Conservation (phyloP, 1,139 yeast genomes). For the Zygoascus sp. region DNA sequence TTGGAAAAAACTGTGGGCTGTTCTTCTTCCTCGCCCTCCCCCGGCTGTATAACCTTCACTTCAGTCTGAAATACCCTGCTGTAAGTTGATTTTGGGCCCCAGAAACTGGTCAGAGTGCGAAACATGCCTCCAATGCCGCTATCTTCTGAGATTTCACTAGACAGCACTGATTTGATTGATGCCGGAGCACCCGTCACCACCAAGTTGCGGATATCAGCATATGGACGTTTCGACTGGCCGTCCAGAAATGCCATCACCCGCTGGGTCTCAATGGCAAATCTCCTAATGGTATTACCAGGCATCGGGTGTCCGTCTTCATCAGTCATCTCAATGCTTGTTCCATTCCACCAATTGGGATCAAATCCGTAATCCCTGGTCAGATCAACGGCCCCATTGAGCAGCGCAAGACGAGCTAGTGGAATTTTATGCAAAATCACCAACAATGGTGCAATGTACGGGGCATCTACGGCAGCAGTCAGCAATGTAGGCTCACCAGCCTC, state of each 20-base stretch:
- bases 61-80: slow-evolving; percentile 20
- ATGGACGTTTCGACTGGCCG: slow-evolving; percentile 39
- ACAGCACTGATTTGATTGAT: slow-evolving; percentile 27
- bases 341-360: slow-evolving; percentile 44
- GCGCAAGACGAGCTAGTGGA: slow-evolving; percentile 38
- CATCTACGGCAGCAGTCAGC: slow-evolving; percentile 37
- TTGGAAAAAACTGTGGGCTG: slow-evolving; percentile 19
- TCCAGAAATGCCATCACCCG: slow-evolving; percentile 44
- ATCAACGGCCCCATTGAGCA: slow-evolving; percentile 34
- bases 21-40: slow-evolving; percentile 1
- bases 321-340: slow-evolving; percentile 29
- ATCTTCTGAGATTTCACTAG: slow-evolving; percentile 20
- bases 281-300: slow-evolving; percentile 20
- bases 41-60: slow-evolving; percentile 18
- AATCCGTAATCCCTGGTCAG: slow-evolving; percentile 38
- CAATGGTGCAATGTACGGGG: slow-evolving; percentile 40
- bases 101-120: slow-evolving; percentile 16
- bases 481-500: slow-evolving; percentile 31
- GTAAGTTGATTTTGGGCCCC: slow-evolving; percentile 20
- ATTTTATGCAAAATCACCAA: slow-evolving; percentile 43
- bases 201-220: slow-evolving; percentile 39
- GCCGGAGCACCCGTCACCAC: slow-evolving; percentile 23
- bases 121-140: slow-evolving; percentile 24
- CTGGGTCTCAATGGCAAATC: slow-evolving; percentile 39
- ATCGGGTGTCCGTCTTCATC: slow-evolving; percentile 14